phyloP scores from a whole-genome alignment of 1,284 basidiomycete genomes.

The Naganishia albida region DNA sequence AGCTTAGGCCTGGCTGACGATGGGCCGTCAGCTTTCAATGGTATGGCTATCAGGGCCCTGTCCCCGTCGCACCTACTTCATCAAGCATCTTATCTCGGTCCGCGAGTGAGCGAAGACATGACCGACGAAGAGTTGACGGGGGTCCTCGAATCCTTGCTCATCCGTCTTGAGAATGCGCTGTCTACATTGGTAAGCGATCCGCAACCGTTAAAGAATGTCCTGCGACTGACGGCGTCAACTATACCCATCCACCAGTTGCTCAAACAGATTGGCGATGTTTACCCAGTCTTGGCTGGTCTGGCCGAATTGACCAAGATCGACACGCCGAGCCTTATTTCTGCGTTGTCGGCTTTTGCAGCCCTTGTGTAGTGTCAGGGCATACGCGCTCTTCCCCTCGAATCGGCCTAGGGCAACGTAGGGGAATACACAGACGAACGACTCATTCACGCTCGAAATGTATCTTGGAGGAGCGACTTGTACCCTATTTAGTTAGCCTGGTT shows the following conservation, averaged over 20 bases:
- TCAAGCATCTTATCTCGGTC: conserved; percentile 65
- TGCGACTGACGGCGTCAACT: neutral
- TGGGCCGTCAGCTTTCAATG: conserved; percentile 45
- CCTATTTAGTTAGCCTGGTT: too few species aligned
- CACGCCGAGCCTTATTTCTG: conserved; percentile 14
- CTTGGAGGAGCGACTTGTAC: too few species aligned
- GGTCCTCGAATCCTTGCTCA: conserved; percentile 71
- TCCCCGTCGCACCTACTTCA: conserved; percentile 55
- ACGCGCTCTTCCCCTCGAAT: too few species aligned
- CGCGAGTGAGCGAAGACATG: conserved; percentile 70
- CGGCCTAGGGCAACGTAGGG: too few species aligned
- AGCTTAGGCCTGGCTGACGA: conserved; percentile 24
- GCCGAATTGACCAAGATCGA: conserved; percentile 24
- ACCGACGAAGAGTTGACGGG: conserved; percentile 73
- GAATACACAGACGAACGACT: too few species aligned
- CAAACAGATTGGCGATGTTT: conserved; percentile 20
- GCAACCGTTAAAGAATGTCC: neutral
- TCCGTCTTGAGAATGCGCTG: conserved; percentile 79
- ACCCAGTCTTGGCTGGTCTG: conserved; percentile 14
- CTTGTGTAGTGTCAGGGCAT: neutral
- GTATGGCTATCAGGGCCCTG: conserved; percentile 21
- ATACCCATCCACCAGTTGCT: neutral
- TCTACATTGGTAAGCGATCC: conserved; percentile 58
- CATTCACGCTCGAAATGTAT: too few species aligned
- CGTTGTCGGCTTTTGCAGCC: conserved; percentile 15